Conservation (phyloP, 2,329 filamentous ascomycete genomes). For the Diaporthe batatas region DNA sequence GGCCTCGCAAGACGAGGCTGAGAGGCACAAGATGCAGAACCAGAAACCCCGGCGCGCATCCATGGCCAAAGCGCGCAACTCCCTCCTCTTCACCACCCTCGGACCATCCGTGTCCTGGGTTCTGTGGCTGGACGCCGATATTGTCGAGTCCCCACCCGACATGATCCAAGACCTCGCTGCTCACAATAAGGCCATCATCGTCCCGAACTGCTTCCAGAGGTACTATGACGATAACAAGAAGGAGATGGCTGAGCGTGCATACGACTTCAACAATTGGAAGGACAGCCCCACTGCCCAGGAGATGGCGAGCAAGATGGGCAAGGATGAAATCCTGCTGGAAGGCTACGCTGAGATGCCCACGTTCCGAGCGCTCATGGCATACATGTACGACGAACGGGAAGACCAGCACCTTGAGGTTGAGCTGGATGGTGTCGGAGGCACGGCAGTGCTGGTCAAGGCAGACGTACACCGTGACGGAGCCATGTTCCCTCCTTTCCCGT, state of each 20-base stretch:
- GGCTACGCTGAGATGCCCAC: conserved; percentile 95
- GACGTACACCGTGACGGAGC: conserved; percentile 97
- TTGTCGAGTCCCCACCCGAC: conserved; percentile 86
- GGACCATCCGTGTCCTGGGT: conserved; percentile 95
- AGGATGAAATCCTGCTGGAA: conserved; percentile 92
- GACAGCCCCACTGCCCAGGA: conserved; percentile 85
- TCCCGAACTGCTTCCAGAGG: conserved; percentile 95
- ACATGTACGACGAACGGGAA: conserved; percentile 73
- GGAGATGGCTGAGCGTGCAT: conserved; percentile 81
- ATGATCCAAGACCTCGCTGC: conserved; percentile 92
- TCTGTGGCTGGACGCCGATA: conserved; percentile 93
- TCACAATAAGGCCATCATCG: conserved; percentile 91
- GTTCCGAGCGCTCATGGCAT: conserved; percentile 91
- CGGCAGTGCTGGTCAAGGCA: conserved; percentile 92
- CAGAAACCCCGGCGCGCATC: conserved; percentile 88
- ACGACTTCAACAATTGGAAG: conserved; percentile 98
- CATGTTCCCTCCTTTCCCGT: conserved; percentile 97
- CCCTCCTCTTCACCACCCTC: conserved; percentile 92
- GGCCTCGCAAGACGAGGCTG: conserved; percentile 83
- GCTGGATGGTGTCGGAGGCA: conserved; percentile 94
- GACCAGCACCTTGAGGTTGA: conserved; percentile 75
- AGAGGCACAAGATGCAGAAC: conserved; percentile 91
- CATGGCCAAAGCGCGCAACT: conserved; percentile 95
- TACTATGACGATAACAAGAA: conserved; percentile 79
- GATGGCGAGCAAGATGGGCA: conserved; percentile 83